Evolutionary conservation across 129 eudicot genomes (phyloP).

Genomic region (Chrysanthemum lavandulifolium): DNA sequence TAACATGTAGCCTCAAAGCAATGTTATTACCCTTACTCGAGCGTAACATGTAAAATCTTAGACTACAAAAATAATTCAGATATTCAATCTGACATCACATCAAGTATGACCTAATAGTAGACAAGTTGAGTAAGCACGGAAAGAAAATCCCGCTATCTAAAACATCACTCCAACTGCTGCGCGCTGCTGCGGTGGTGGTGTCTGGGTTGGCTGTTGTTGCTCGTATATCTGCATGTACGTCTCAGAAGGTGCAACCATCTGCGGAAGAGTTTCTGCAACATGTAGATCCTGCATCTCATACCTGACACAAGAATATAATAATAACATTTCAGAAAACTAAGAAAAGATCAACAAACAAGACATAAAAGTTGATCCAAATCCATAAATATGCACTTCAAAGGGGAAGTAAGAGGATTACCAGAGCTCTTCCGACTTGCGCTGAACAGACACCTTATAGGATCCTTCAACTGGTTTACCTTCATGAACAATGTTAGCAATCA

Average conservation of each 20-base stretch:
- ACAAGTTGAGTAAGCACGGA: constrained; percentile 5
- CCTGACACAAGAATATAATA: constrained; percentile 37
- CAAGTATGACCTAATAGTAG: not conserved
- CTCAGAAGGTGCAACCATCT: constrained; percentile 90
- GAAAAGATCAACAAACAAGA: not conserved
- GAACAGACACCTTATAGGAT: constrained; percentile 77
- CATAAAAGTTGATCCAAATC: not conserved
- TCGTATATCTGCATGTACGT: constrained; percentile 95
- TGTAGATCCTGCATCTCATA: constrained; percentile 96
- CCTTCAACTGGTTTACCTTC: too few species aligned
- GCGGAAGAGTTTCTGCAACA: constrained; percentile 79
- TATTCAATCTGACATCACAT: not conserved
- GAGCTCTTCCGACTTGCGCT: constrained; percentile 90
- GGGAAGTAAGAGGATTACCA: constrained; percentile 46
- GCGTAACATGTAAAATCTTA: not conserved
- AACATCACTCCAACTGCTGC: not conserved
- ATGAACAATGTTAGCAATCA: too few species aligned
- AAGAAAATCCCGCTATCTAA: not conserved
- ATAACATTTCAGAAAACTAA: not conserved
- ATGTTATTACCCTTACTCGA: too few species aligned
- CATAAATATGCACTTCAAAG: not conserved
- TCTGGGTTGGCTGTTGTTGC: constrained; percentile 53
- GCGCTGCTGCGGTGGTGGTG: constrained; percentile 2
- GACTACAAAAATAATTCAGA: constrained; percentile 17
- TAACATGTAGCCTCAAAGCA: too few species aligned